Percentiles rank a stretch among this genome's conserved stretches.
These are phyloP conservation scores for Penicillium sp. DNA, from an alignment of 2,329 filamentous ascomycete species.

Conservation along the genomic window DNA sequence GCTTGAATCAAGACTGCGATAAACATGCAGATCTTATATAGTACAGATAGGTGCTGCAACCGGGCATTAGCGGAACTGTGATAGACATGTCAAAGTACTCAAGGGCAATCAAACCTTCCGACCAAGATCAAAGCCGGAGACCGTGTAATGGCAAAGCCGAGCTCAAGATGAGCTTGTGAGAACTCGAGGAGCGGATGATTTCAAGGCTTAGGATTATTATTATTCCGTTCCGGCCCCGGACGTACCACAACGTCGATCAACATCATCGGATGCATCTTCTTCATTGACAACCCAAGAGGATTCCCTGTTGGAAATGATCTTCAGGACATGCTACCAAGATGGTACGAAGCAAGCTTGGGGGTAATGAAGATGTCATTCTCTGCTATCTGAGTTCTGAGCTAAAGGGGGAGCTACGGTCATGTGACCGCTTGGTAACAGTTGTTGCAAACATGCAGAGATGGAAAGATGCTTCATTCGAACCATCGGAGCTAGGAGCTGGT, in stretches of 20 bases:
- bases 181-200: conserved; percentile 3
- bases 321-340: no score
- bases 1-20: neutral
- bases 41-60: conserved; percentile 1
- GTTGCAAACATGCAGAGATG: no score
- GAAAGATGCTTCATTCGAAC: no score
- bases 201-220: conserved; percentile 5
- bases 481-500: no score
- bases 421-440: no score
- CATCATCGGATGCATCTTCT: neutral
- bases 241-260: neutral
- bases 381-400: no score
- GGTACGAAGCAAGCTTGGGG: no score
- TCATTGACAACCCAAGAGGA: neutral
- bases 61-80: neutral
- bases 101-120: neutral
- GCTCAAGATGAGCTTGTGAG: conserved; percentile 1
- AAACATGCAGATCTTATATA: conserved; percentile 1
- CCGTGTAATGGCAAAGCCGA: neutral
- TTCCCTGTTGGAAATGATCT: no score
- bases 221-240: conserved; percentile 2
- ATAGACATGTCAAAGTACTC: neutral
- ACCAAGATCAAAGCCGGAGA: neutral
- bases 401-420: no score
- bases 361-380: no score